Base-by-base conservation (phyloP, 495 filamentous ascomycete genomes). In the Aspergillus baeticus region DNA sequence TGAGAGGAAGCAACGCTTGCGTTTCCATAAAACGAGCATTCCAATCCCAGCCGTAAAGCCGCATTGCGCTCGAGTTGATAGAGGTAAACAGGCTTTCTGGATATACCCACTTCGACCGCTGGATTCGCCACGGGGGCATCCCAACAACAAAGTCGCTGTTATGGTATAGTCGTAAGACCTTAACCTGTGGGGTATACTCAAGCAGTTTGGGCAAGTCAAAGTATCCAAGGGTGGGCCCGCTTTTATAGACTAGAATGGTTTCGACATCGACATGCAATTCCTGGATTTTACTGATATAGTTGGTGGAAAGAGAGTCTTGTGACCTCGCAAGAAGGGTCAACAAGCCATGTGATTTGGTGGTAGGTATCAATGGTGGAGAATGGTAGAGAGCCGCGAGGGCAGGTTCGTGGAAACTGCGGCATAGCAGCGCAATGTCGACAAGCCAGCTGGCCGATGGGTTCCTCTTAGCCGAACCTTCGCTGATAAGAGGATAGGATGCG, bases 1-100 rank as follows among this genome's bases (percentile, higher is more conserved):
- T 80, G 10, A 76, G 68, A 0, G 72, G 66, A 10, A 87, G 64
- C 36, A 81, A 64, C 26, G 73, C 59, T n/a, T 66, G 66, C 1
- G 75, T 70, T 8, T 81, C 76, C 57, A 81, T 77, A 42, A 88
- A 75, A n/a, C 84, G 80, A 33, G 81, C 70, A 60, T 88, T 92
- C 91, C 92, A 96, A 31, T 84, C 84, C 88, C 89, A 96, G 50
- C 78, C 84, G 29, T 72, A 76, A 26, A 96, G 80, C 34, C 65
- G 65, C 10, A 78, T 68, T 6, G 74, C 70, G 34, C 64, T 71
- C 18, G 72, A 51, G 6, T 72, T 66, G 29, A 91, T 71, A 1
- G 81, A 74, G 0, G 78, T 60, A 54, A 92, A 85, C 0, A 95
- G 61, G 1, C 67, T 55, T 5, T 78, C 65, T 29, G 86, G 81